Percentiles rank a stretch among this genome's conserved stretches.
Evolutionary conservation across 305 asterid species (phyloP).

Genomic region (Rubia peregrina): DNA sequence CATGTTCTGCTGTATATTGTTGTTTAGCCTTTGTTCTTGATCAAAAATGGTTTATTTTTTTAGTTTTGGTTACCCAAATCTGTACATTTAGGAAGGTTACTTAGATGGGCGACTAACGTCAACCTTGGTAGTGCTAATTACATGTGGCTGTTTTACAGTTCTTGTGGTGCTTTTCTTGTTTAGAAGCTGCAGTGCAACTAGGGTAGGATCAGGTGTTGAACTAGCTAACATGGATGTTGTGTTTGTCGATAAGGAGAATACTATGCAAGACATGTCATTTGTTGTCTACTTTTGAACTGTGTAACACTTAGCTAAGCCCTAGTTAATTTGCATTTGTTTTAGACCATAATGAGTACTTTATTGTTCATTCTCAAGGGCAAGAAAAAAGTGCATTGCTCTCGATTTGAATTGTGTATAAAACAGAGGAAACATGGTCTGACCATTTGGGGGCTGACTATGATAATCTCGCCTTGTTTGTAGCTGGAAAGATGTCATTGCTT

Average conservation of each 20-base stretch:
- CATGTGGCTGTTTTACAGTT: not conserved
- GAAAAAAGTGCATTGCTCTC: not conserved
- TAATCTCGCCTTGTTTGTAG: not conserved
- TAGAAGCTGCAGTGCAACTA: not conserved
- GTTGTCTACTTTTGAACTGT: not conserved
- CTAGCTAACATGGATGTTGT: not conserved
- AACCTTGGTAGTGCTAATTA: not conserved
- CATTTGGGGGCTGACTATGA: not conserved
- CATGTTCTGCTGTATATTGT: not conserved
- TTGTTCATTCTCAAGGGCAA: not conserved
- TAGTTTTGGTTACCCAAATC: not conserved
- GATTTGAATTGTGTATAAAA: not conserved
- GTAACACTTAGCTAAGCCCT: not conserved
- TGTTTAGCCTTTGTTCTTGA: not conserved
- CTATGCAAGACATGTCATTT: not conserved
- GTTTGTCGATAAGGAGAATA: not conserved
- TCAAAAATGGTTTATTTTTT: not conserved
- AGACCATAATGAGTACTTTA: not conserved
- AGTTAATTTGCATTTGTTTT: not conserved
- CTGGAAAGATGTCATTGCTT: not conserved
- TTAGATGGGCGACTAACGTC: not conserved
- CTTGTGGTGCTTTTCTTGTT: not conserved
- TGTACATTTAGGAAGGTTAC: not conserved
- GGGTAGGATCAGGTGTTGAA: not conserved
- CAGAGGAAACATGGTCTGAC: not conserved